Conservation (phyloP, 129 eudicot species). For the carrot (Daucus carota) region DH1_v3.0 NC_030385.2:29196501-29197000, state of each 20-base stretch:
- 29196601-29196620: constrained; percentile 83
- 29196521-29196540: not conserved
- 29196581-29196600: not conserved
- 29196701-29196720: constrained; percentile 53
- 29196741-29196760: not conserved
- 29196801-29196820: not conserved
- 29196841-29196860: not conserved
- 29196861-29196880: not conserved
- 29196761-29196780: not conserved
- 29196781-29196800: not conserved
- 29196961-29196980: not conserved
- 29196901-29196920: too few relatives aligned
- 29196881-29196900: too few relatives aligned
- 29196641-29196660: constrained; percentile 82
- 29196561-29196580: not conserved
- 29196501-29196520: not conserved
- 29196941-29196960: too few relatives aligned
- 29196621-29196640: constrained; percentile 89
- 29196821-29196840: not conserved
- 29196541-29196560: not conserved
- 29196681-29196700: constrained; percentile 76
- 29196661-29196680: constrained; percentile 83
- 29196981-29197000: not conserved
- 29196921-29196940: too few relatives aligned
- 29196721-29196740: constrained; percentile 3